These are phyloP conservation scores for Kwoniella shandongensis DNA, from an alignment of 768 basidiomycete species.

Conservation along the genomic window DNA sequence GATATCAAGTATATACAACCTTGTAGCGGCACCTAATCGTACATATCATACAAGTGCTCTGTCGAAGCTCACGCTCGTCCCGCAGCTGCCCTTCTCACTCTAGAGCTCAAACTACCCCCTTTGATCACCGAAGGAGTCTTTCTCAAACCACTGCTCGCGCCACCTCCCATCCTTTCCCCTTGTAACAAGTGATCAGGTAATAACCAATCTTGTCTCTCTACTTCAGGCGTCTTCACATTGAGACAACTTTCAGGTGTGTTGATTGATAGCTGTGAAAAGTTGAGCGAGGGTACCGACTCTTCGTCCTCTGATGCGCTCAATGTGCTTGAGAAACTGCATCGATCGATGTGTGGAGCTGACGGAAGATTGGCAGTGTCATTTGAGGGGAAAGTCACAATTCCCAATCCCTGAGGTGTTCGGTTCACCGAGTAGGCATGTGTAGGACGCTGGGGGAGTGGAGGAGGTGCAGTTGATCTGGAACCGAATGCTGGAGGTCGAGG, in stretches of 20 bases:
- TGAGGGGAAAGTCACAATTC: neutral
- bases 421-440: neutral
- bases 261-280: conserved; percentile 11
- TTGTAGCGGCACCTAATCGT: no score
- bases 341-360: conserved; percentile 6
- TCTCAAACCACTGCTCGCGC: neutral
- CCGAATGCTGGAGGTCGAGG: conserved; percentile 4
- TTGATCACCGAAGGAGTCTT: conserved; percentile 2
- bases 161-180: neutral
- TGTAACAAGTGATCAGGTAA: neutral
- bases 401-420: conserved; percentile 1
- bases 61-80: neutral
- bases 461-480: neutral
- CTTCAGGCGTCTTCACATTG: conserved; percentile 8
- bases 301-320: conserved; percentile 6
- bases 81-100: conserved; percentile 7
- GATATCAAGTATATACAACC: no score
- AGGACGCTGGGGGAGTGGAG: neutral
- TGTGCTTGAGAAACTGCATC: conserved; percentile 18
- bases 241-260: conserved; percentile 2
- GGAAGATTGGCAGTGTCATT: no score
- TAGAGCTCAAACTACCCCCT: conserved; percentile 8
- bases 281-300: conserved; percentile 6
- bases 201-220: conserved; percentile 11
- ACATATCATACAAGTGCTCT: no score